Percentiles rank a stretch among this genome's conserved stretches.
phyloP scores from a whole-genome alignment of 164 flowering plant species.

The Hamamelis virginiana region DNA sequence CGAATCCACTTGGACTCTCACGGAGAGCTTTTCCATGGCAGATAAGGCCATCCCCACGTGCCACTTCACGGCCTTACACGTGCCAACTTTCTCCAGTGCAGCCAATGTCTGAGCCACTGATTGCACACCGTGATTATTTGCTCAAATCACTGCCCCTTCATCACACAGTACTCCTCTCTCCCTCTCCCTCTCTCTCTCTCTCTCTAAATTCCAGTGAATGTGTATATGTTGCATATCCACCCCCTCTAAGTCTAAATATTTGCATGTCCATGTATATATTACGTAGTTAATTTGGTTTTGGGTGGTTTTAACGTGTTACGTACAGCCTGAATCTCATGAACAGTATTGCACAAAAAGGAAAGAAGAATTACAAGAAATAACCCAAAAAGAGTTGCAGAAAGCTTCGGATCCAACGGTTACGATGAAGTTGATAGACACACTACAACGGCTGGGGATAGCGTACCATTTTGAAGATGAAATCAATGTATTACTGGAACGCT shows the following conservation, averaged over 20 bases:
- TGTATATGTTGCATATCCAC: too few species aligned
- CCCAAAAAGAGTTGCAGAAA: not conserved
- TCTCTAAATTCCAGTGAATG: too few species aligned
- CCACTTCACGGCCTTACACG: not conserved
- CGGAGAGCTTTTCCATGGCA: not conserved
- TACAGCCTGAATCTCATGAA: not conserved
- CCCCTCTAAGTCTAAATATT: too few species aligned
- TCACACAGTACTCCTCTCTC: not conserved
- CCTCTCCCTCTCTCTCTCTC: not conserved
- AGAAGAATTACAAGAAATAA: not conserved
- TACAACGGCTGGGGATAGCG: slow-evolving; percentile 19
- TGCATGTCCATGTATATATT: too few species aligned
- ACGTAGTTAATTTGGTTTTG: too few species aligned
- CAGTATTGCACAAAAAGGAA: not conserved
- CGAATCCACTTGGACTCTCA: not conserved
- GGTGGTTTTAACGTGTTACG: not conserved
- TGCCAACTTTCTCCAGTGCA: not conserved
- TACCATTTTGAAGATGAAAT: slow-evolving; percentile 23
- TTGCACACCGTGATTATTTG: not conserved
- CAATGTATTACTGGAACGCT: not conserved
- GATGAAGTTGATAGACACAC: slow-evolving; percentile 11
- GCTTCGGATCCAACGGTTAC: slow-evolving; percentile 9
- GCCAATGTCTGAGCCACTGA: not conserved
- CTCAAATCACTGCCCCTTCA: not conserved
- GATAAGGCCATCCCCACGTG: not conserved